A percentile compares a stretch with the other conserved stretches of the same genome.
Evolutionary conservation across 805 yeast genomes (phyloP).

Genomic region (Myxozyma sirexii): DNA sequence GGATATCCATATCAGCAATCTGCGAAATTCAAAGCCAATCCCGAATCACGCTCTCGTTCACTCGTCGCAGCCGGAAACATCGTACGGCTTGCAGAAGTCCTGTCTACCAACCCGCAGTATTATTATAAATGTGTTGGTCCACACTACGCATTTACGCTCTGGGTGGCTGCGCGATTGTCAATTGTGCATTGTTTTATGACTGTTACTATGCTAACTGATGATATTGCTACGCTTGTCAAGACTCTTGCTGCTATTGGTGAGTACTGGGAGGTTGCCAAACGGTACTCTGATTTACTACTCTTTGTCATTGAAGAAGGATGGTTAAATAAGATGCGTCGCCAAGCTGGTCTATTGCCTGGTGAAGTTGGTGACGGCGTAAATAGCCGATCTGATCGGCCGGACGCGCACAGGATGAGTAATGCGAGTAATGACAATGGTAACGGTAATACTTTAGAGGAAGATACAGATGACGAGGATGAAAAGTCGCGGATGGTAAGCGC

Average conservation of each 20-base stretch:
- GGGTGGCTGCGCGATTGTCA: slow-evolving; percentile 38
- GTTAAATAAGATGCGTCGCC: slow-evolving; percentile 24
- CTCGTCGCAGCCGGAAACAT: slow-evolving; percentile 33
- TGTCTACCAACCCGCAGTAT: slow-evolving; percentile 6
- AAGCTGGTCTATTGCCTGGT: neutral
- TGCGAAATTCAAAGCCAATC: slow-evolving; percentile 34
- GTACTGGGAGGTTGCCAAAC: slow-evolving; percentile 37
- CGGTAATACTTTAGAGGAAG: neutral
- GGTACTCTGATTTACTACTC: slow-evolving; percentile 35
- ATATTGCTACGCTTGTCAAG: slow-evolving; percentile 32
- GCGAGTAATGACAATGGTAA: neutral
- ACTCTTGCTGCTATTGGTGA: slow-evolving; percentile 33
- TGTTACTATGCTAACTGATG: slow-evolving; percentile 33
- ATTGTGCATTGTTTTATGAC: slow-evolving; percentile 37
- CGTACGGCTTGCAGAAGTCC: slow-evolving; percentile 30
- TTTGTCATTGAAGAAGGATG: slow-evolving; percentile 37
- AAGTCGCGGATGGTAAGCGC: slow-evolving; percentile 31
- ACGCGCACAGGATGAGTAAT: too few relatives aligned
- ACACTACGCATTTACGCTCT: slow-evolving; percentile 38
- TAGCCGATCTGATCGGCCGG: neutral
- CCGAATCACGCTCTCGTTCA: slow-evolving; percentile 35
- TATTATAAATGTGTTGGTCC: slow-evolving; percentile 36
- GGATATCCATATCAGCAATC: slow-evolving; percentile 37
- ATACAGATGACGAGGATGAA: slow-evolving; percentile 17
- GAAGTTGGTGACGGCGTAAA: neutral